A percentile compares a stretch with the other conserved stretches of the same genome.
phyloP scores from a whole-genome alignment of 306 rosid species.

The Elaeagnus macrophylla region DNA sequence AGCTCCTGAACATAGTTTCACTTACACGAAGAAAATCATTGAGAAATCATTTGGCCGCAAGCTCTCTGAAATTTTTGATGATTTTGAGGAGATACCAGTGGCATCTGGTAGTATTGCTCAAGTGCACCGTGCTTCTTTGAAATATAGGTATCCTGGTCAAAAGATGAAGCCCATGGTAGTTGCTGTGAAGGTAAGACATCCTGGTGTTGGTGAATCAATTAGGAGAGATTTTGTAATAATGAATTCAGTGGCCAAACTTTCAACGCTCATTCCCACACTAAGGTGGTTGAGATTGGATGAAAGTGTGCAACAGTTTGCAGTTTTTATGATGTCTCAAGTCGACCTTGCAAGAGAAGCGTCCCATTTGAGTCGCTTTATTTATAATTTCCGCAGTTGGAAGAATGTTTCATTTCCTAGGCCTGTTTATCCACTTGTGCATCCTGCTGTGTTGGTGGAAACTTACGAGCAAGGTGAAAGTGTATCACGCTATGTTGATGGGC shows the following conservation, averaged over 20 bases:
- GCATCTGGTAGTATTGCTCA: slow-evolving; percentile 99
- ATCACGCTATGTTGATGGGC: slow-evolving; percentile 71
- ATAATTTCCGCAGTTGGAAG: slow-evolving; percentile 90
- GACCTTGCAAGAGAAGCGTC: slow-evolving; percentile 99
- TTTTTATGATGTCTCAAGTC: slow-evolving; percentile 98
- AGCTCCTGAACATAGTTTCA: slow-evolving; percentile 97
- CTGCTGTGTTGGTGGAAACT: slow-evolving; percentile 94
- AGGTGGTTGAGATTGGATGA: slow-evolving; percentile 96
- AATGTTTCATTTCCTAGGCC: slow-evolving; percentile 98
- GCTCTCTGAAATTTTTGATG: slow-evolving; percentile 80
- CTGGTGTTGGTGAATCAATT: slow-evolving; percentile 96
- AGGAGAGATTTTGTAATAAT: slow-evolving; percentile 91
- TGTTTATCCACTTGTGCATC: slow-evolving; percentile 94
- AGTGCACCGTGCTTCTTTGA: slow-evolving; percentile 86
- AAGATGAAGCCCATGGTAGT: slow-evolving; percentile 57
- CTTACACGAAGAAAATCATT: slow-evolving; percentile 75
- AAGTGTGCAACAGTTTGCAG: slow-evolving; percentile 99
- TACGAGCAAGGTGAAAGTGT: slow-evolving; percentile 94
- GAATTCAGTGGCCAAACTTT: slow-evolving; percentile 61
- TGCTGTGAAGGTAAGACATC: slow-evolving; percentile 97
- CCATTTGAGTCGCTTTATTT: slow-evolving; percentile 87
- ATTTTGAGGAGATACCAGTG: slow-evolving; percentile 88
- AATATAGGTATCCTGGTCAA: slow-evolving; percentile 84
- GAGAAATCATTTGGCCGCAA: slow-evolving; percentile 85
- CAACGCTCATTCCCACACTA: slow-evolving; percentile 71